These are phyloP conservation scores for Zea luxurians DNA, from an alignment of 176 grass and related monocot species.

Conservation along the genomic window DNA sequence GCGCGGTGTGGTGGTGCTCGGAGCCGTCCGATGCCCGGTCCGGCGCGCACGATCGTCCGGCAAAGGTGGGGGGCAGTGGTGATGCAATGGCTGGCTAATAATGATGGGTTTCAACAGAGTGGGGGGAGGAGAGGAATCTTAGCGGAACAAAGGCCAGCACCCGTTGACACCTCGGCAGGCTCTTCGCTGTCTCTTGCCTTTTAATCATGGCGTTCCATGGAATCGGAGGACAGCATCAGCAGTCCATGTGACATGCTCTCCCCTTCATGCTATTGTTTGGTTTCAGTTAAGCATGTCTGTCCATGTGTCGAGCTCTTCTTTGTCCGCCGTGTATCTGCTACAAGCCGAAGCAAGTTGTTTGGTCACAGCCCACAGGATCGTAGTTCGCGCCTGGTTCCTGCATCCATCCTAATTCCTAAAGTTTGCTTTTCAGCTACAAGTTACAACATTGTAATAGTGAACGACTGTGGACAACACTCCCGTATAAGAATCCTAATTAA, in stretches of 20 bases:
- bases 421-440: no score
- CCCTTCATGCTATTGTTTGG: background rate
- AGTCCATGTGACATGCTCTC: conserved; percentile 38
- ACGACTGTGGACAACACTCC: no score
- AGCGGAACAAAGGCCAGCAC: conserved; percentile 47
- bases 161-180: conserved; percentile 53
- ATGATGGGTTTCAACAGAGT: conserved; percentile 64
- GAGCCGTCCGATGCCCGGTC: conserved; percentile 14
- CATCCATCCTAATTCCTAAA: no score
- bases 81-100: conserved; percentile 43
- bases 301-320: background rate
- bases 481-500: no score
- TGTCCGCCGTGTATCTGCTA: background rate
- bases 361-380: background rate
- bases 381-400: background rate
- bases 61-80: conserved; percentile 22
- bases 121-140: conserved; percentile 52
- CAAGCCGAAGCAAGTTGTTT: background rate
- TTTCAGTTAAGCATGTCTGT: conserved; percentile 11
- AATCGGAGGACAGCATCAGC: conserved; percentile 50
- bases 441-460: no score
- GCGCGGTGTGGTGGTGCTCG: background rate
- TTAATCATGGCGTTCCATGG: conserved; percentile 51
- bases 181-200: conserved; percentile 36
- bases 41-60: background rate